Evolutionary conservation across 495 filamentous ascomycete species (phyloP).

Genomic region (Xylaria palmicola): DNA sequence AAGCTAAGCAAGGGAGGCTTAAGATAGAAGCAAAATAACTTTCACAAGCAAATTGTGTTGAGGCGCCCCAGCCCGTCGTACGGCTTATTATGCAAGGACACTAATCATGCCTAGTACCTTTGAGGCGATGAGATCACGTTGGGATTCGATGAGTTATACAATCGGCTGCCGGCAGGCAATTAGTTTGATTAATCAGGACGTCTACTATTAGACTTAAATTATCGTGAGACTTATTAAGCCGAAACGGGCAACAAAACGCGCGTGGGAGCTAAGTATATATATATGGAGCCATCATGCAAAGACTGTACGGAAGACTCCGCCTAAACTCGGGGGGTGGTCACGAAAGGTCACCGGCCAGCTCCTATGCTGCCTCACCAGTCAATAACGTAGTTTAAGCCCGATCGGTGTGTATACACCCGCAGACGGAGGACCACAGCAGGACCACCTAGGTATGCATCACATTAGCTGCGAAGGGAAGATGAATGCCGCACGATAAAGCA

Average conservation of each 20-base stretch:
- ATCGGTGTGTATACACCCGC: too few relatives aligned
- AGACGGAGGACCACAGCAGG: too few relatives aligned
- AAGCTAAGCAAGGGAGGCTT: neutral
- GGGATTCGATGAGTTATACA: too few relatives aligned
- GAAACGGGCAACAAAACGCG: neutral
- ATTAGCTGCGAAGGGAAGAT: too few relatives aligned
- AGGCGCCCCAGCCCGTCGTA: neutral
- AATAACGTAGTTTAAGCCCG: too few relatives aligned
- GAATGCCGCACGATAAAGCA: too few relatives aligned
- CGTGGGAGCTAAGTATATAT: neutral
- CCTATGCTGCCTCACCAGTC: neutral
- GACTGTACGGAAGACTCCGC: neutral
- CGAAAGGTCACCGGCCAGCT: neutral
- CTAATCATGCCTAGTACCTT: neutral
- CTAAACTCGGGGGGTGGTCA: neutral
- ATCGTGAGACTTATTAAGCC: neutral
- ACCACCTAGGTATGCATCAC: too few relatives aligned
- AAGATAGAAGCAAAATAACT: neutral
- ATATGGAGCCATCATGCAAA: neutral
- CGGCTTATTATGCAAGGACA: too few relatives aligned
- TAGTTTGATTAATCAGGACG: neutral
- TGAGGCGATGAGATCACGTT: too few relatives aligned
- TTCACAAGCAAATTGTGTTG: constrained; percentile 3
- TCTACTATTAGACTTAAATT: neutral
- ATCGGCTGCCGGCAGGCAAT: constrained; percentile 9